A percentile compares a stretch with the other conserved stretches of the same genome.
Conservation (phyloP, 352 stramenopile species). For the Pythium sp. region DNA sequence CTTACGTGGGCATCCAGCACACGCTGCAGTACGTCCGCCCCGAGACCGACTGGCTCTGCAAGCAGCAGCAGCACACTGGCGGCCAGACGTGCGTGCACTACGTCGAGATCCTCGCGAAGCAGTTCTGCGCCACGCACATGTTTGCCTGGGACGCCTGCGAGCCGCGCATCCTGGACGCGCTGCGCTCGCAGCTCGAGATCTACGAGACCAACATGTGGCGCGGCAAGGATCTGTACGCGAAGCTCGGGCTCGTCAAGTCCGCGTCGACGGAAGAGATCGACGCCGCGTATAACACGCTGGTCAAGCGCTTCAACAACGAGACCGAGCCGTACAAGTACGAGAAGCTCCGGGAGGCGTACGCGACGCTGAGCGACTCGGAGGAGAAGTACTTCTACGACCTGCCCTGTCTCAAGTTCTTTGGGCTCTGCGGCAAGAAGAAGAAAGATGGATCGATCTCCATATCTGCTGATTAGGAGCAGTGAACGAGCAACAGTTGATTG, state of each 20-base stretch:
- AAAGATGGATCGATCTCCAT: constrained; percentile 81
- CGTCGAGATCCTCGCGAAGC: constrained; percentile 52
- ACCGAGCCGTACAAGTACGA: constrained; percentile 84
- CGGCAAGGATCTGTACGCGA: constrained; percentile 77
- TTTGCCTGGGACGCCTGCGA: constrained; percentile 55
- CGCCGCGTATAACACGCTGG: constrained; percentile 71
- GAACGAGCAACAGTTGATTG: no score
- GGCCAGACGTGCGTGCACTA: constrained; percentile 75
- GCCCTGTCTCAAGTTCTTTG: constrained; percentile 82
- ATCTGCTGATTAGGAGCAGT: constrained; percentile 26
- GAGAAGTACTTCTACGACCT: constrained; percentile 87
- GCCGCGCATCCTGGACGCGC: constrained; percentile 51
- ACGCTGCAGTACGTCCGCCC: constrained; percentile 77
- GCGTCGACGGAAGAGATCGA: constrained; percentile 74
- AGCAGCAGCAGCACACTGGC: constrained; percentile 29
- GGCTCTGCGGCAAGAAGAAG: constrained; percentile 75
- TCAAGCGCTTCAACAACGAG: constrained; percentile 86
- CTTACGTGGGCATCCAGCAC: constrained; percentile 63
- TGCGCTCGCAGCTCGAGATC: constrained; percentile 55
- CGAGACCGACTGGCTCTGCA: constrained; percentile 76
- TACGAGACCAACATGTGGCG: constrained; percentile 81
- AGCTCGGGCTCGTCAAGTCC: constrained; percentile 72
- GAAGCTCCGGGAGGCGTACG: constrained; percentile 77
- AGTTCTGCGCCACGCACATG: constrained; percentile 81
- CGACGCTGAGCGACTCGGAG: constrained; percentile 68